Evolutionary conservation across 2,329 filamentous ascomycete genomes (phyloP).

Genomic region (Ophiostoma australiae): DNA sequence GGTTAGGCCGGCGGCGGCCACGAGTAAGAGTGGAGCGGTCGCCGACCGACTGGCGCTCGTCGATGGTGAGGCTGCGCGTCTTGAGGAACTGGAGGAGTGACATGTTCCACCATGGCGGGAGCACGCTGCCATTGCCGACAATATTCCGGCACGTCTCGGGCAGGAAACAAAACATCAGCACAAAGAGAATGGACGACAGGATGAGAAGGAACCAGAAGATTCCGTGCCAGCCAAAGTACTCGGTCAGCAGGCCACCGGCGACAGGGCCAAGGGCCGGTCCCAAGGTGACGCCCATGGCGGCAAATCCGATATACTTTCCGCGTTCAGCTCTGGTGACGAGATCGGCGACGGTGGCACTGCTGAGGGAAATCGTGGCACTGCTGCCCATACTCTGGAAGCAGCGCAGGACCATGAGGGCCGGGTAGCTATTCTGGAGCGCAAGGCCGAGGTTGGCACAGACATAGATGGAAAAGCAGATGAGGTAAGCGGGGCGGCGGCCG

Average conservation of each 20-base stretch:
- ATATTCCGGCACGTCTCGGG: constrained; percentile 51
- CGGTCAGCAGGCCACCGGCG: constrained; percentile 53
- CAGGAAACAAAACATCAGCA: constrained; percentile 45
- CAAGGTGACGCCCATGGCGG: constrained; percentile 44
- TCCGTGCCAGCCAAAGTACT: constrained; percentile 54
- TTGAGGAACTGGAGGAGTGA: constrained; percentile 23
- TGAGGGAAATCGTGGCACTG: constrained; percentile 55
- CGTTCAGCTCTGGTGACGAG: constrained; percentile 58
- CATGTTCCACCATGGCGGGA: constrained; percentile 23
- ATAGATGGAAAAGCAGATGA: constrained; percentile 49
- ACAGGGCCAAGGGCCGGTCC: constrained; percentile 50
- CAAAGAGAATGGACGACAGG: constrained; percentile 37
- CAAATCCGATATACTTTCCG: constrained; percentile 53
- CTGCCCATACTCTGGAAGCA: constrained; percentile 55
- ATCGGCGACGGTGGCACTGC: constrained; percentile 57
- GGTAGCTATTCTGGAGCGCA: constrained; percentile 46
- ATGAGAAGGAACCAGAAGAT: constrained; percentile 61
- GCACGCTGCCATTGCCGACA: constrained; percentile 46
- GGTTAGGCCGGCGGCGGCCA: constrained; percentile 49
- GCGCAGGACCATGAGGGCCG: constrained; percentile 49
- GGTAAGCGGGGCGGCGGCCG: constrained; percentile 46
- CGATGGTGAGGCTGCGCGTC: constrained; percentile 15
- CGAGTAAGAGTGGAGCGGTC: constrained; percentile 22
- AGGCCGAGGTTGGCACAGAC: constrained; percentile 50
- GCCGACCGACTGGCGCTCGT: constrained; percentile 5